Evolutionary conservation across 2,329 filamentous ascomycete species (phyloP).

Genomic region (Aspergillus udagawae): DNA sequence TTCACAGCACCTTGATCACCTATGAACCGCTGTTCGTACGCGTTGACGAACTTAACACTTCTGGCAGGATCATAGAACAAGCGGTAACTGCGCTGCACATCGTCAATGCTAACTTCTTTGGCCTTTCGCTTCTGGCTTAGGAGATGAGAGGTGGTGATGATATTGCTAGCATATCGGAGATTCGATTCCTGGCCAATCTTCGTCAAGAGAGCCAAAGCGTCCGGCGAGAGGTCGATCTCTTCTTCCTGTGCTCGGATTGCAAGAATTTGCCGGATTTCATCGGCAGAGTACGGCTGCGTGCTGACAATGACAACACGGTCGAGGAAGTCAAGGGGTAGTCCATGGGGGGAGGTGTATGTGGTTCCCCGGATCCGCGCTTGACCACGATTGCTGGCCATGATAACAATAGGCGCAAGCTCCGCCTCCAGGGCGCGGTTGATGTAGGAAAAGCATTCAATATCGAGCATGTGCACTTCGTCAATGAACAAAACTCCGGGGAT

Average conservation of each 20-base stretch:
- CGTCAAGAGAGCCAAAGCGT: constrained; percentile 86
- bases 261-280: constrained; percentile 90
- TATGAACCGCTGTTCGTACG: constrained; percentile 91
- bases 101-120: constrained; percentile 77
- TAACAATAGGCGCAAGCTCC: constrained; percentile 92
- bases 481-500: constrained; percentile 97
- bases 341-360: constrained; percentile 88
- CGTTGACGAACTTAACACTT: constrained; percentile 84
- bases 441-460: constrained; percentile 98
- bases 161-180: constrained; percentile 92
- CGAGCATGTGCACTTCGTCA: constrained; percentile 99
- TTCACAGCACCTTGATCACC: constrained; percentile 78
- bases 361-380: constrained; percentile 89
- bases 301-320: constrained; percentile 95
- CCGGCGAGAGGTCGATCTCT: constrained; percentile 84
- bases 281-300: constrained; percentile 75
- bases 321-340: constrained; percentile 89
- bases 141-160: constrained; percentile 91
- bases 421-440: constrained; percentile 96
- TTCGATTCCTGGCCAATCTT: constrained; percentile 94
- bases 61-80: constrained; percentile 88
- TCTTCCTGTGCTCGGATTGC: constrained; percentile 92
- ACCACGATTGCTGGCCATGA: constrained; percentile 98
- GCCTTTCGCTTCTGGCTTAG: constrained; percentile 80
- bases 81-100: constrained; percentile 89